Percentiles rank a stretch among this genome's conserved stretches.
Evolutionary conservation across 768 basidiomycete species (phyloP).

Genomic region (Tricholoma bakamatsutake): DNA sequence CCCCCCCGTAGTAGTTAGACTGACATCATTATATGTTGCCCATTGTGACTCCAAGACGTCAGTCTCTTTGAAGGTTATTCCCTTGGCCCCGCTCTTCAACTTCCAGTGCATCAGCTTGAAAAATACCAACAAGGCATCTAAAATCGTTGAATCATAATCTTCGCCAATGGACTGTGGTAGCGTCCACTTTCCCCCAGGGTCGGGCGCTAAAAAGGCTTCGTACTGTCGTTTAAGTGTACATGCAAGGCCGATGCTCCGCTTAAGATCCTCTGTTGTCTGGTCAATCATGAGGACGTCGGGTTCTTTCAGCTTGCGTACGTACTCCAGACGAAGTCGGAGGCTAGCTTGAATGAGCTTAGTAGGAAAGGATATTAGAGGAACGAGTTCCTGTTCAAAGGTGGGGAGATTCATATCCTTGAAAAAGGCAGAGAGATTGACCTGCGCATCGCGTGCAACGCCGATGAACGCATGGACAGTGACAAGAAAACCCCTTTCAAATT

Average conservation of each 20-base stretch:
- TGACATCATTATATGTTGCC: slow-evolving; percentile 92
- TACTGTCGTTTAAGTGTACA: slow-evolving; percentile 96
- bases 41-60: slow-evolving; percentile 97
- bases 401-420: slow-evolving; percentile 91
- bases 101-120: slow-evolving; percentile 96
- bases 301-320: slow-evolving; percentile 81
- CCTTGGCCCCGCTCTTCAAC: slow-evolving; percentile 85
- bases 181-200: slow-evolving; percentile 83
- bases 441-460: slow-evolving; percentile 78
- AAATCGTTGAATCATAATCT: slow-evolving; percentile 85
- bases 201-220: slow-evolving; percentile 83
- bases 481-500: slow-evolving; percentile 87
- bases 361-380: slow-evolving; percentile 93
- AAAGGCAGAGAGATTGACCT: slow-evolving; percentile 68
- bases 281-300: slow-evolving; percentile 89
- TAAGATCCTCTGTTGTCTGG: slow-evolving; percentile 90
- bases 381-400: slow-evolving; percentile 82
- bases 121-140: slow-evolving; percentile 83
- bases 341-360: slow-evolving; percentile 91
- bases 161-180: slow-evolving; percentile 83
- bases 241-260: slow-evolving; percentile 84
- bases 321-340: slow-evolving; percentile 83
- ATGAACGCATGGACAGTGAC: slow-evolving; percentile 85
- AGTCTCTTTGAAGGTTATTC: slow-evolving; percentile 95
- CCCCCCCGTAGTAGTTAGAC: slow-evolving; percentile 80